These are phyloP conservation scores for Pyrenula aspistea DNA, from an alignment of 495 filamentous ascomycete species.

Conservation along the genomic window DNA sequence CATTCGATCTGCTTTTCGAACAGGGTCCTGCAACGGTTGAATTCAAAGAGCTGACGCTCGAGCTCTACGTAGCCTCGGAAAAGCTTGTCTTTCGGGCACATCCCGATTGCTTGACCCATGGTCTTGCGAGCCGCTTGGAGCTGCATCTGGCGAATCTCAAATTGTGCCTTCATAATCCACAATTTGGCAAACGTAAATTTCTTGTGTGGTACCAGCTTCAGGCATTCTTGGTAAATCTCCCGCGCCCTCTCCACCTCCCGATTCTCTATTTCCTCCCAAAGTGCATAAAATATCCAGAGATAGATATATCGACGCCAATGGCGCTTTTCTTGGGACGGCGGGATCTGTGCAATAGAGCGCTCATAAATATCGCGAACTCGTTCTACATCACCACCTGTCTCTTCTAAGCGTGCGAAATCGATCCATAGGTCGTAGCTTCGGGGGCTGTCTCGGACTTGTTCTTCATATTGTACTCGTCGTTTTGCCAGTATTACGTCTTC, in stretches of 20 bases:
- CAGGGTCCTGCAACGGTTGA: conserved; percentile 74
- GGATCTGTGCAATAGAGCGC: conserved; percentile 88
- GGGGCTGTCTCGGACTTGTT: conserved; percentile 81
- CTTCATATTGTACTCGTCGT: conserved; percentile 84
- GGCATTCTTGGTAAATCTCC: conserved; percentile 81
- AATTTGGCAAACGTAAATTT: conserved; percentile 96
- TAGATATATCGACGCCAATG: conserved; percentile 98
- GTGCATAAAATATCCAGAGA: conserved; percentile 92
- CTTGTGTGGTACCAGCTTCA: conserved; percentile 85
- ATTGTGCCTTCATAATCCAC: conserved; percentile 87
- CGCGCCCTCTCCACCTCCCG: conserved; percentile 70
- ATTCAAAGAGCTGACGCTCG: conserved; percentile 86
- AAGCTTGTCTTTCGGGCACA: conserved; percentile 90
- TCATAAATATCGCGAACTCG: conserved; percentile 88
- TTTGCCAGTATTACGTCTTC: conserved; percentile 95
- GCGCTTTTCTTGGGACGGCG: conserved; percentile 90
- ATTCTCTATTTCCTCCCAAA: conserved; percentile 82
- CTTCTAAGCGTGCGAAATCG: conserved; percentile 86
- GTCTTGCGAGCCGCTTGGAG: conserved; percentile 72
- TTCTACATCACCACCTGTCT: conserved; percentile 66
- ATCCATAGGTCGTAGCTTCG: conserved; percentile 97
- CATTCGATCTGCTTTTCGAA: conserved; percentile 90
- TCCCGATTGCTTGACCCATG: conserved; percentile 78
- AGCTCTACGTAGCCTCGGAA: conserved; percentile 89
- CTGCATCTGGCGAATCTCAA: conserved; percentile 80